Evolutionary conservation across 2,329 filamentous ascomycete species (phyloP), one percentile per base, ranked within the genome.

Genomic region (Arachnopeziza araneosa): DNA sequence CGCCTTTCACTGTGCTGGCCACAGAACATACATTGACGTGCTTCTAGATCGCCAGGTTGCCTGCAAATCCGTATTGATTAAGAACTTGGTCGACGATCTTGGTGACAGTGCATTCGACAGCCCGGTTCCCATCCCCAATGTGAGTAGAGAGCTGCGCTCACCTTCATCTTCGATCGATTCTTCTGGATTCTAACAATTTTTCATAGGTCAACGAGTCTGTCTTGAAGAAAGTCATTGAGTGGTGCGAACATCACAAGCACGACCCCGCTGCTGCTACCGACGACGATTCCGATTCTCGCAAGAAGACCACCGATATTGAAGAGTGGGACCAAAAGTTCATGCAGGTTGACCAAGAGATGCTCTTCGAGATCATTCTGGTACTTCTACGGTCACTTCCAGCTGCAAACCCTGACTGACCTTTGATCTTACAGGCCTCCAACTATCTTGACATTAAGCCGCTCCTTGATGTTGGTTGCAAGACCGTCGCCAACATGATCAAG

Each of bases 261-360:
- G 95, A 99, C 72, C 91, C 95, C 49, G 82, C 86, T n/a, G 83
- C 86, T 64, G 81, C 87, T 57, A 85, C 86, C 70, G 93, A 98
- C 64, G 95, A 96, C 62, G 92, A 99, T 70, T 89, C 89, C 64
- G 93, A 98, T 71, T 92, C 88, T 55, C 91, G 95, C 69, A 97
- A 97, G 83, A 97, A 96, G 85, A 96, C 93, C 1, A 98, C 95
- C 53, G 95, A 99, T 70, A 99, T 99, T 67, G 95, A 98, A 62
- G 95, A 99, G 78, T 99, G 95, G 95, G 95, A 99, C 70, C 93
- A 98, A 77, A 99, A 99, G 79, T 99, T 98, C 77, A 98, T 99
- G 95, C 93, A 98, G 78, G 95, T 99, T 21, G 95, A 99, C 75
- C 95, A 99, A 74, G 95, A 99, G 78, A 98, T 99, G 95, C 85